A percentile compares a stretch with the other conserved stretches of the same genome.
phyloP scores from a whole-genome alignment of 352 stramenopile genomes.

The Phytophthora vignae region DNA sequence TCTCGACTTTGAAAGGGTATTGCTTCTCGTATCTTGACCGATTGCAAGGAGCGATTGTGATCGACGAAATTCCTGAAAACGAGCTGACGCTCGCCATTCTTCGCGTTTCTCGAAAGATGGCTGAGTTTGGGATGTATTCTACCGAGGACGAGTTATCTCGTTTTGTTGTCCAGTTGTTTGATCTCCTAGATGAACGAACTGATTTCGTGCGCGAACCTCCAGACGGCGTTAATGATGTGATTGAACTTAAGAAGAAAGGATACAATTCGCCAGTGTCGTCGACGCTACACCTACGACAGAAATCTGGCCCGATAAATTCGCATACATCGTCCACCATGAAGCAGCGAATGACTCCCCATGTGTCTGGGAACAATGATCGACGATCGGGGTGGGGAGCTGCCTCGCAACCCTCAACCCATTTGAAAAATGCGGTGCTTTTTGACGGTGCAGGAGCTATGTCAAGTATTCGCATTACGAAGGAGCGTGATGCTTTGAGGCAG shows the following conservation, averaged over 20 bases:
- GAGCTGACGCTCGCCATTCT: conserved; percentile 66
- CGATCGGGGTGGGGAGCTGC: conserved; percentile 15
- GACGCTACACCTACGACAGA: conserved; percentile 11
- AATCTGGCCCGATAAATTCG: conserved; percentile 1
- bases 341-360: conserved; percentile 20
- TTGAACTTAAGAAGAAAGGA: conserved; percentile 22
- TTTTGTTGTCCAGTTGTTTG: conserved; percentile 39
- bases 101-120: conserved; percentile 61
- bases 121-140: conserved; percentile 74
- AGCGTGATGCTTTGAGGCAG: conserved; percentile 37
- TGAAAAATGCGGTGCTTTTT: conserved; percentile 51
- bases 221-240: conserved; percentile 11
- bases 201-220: conserved; percentile 39
- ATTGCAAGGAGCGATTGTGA: conserved; percentile 51
- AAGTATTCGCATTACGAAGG: conserved; percentile 38
- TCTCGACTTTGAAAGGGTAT: conserved; percentile 53
- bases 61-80: conserved; percentile 70
- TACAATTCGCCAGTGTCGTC: conserved; percentile 18
- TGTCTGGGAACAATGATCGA: conserved; percentile 21
- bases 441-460: conserved; percentile 42
- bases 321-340: background rate
- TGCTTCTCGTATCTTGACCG: conserved; percentile 55
- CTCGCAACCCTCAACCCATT: conserved; percentile 17
- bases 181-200: conserved; percentile 52
- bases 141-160: conserved; percentile 50